Evolutionary conservation across 768 basidiomycete genomes (phyloP).

Genomic region (Gymnopilus dilepis): DNA sequence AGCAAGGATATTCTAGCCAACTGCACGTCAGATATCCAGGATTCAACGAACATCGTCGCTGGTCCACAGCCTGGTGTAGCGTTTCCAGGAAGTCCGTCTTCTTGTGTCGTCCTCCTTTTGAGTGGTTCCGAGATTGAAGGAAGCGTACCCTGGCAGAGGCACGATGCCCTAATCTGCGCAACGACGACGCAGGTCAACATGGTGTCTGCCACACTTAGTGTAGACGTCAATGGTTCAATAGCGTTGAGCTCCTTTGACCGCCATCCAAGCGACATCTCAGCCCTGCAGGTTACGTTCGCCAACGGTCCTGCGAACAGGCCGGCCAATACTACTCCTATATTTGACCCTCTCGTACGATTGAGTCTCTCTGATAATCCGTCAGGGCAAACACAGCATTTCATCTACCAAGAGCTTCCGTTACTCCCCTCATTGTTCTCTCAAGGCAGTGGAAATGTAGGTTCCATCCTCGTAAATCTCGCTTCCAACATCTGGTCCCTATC

Average conservation of each 20-base stretch:
- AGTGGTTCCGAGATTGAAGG: not conserved
- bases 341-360: constrained; percentile 2
- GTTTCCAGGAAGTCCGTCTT: not conserved
- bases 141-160: not conserved
- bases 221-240: constrained; percentile 1
- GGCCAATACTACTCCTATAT: not conserved
- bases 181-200: constrained; percentile 11
- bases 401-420: not conserved
- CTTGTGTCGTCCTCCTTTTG: not conserved
- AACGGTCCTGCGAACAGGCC: not conserved
- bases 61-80: not conserved
- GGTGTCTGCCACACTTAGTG: constrained; percentile 1
- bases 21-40: not conserved
- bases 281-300: not conserved
- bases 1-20: not conserved
- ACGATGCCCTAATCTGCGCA: constrained; percentile 11
- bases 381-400: constrained; percentile 2
- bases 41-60: not conserved
- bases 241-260: not conserved
- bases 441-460: not conserved
- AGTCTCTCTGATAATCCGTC: constrained; percentile 8
- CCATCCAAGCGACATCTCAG: not conserved
- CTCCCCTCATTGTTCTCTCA: not conserved
- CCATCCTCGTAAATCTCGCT: not conserved
- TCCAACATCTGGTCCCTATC: not conserved